Base-by-base conservation (phyloP, 2,329 filamentous ascomycete species). In the Aspergillus niger region DNA sequence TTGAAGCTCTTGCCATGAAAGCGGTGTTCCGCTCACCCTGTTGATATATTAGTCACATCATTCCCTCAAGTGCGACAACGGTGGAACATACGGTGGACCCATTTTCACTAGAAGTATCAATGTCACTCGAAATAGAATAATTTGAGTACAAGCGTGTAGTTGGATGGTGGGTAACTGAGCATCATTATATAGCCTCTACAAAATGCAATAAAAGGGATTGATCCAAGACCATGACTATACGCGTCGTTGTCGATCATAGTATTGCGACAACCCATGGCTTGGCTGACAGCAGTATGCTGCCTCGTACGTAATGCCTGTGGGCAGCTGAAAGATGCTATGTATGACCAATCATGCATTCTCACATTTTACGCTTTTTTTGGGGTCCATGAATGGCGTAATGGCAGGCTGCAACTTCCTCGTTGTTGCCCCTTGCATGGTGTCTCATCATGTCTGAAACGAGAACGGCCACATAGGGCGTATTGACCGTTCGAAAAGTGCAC, bases 1-100 rank as follows among this genome's bases (percentile, higher is more conserved):
- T 11, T 55, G 36, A 17, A 55, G 38, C 20, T 55, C 52, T n/a
- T 55, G 52, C 52, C 52, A 55, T n/a, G 52, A 28, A 13, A 55
- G 30, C 5, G 52, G 52, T 10, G 36, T 24, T 43, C 38, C 38
- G 24, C n/a, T 55, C 26, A 55, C 38, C 26, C 52, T 55, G 22
- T 8, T 50, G 10, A 2, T 20, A 13, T 2, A 10, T 55, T 24
- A 43, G 24, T 3, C 24, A 30, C 52, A 13, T 4, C 20, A 26
- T 17, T 24, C 6, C 11, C 32, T 32, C 7, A 17, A 26, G 13
- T 26, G 17, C 17, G 24, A 28, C 11, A 20, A 5, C 15, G 13
- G 22, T 20, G 8, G 17, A 17, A 32, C 52, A 55, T 55, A 55
- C 52, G 52, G 36, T 28, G 52, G 52, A 17, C 52, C 52, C 52